Percentiles rank a stretch among this genome's conserved stretches.
phyloP scores from a whole-genome alignment of 2,329 filamentous ascomycete genomes.

The Neopestalotiopsis clavispora region DNA sequence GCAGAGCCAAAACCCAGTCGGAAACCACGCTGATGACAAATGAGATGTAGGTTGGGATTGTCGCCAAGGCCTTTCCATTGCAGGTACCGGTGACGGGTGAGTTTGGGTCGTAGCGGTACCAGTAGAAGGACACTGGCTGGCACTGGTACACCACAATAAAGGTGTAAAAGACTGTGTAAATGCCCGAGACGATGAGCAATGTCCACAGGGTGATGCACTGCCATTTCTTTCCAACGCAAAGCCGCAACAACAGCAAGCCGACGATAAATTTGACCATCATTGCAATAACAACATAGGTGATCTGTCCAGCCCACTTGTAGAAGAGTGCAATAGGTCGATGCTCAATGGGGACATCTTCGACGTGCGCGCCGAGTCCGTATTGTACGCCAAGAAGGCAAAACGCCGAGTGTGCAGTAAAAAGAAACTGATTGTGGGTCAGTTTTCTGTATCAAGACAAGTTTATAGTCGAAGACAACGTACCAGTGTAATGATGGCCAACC shows the following conservation, averaged over 20 bases:
- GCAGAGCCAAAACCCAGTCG: constrained; percentile 13
- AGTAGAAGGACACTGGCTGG: constrained; percentile 17
- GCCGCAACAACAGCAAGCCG: constrained; percentile 16
- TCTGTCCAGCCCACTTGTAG: constrained; percentile 19
- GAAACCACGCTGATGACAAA: constrained; percentile 17
- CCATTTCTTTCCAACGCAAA: constrained; percentile 16
- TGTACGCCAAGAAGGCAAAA: constrained; percentile 20
- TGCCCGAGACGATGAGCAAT: constrained; percentile 11
- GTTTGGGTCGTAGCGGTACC: constrained; percentile 18
- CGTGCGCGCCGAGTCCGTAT: constrained; percentile 18
- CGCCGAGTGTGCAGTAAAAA: constrained; percentile 14
- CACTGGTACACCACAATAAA: constrained; percentile 20
- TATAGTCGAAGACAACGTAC: constrained; percentile 5
- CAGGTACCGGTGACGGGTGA: constrained; percentile 16
- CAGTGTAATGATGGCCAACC: constrained; percentile 17
- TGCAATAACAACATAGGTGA: constrained; percentile 16
- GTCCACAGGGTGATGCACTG: constrained; percentile 17
- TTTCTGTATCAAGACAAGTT: background rate
- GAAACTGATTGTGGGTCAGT: background rate
- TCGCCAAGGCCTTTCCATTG: background rate
- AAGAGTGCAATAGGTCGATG: constrained; percentile 16
- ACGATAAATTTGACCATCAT: constrained; percentile 18
- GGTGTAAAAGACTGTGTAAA: constrained; percentile 15
- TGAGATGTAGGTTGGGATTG: constrained; percentile 13
- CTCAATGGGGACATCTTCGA: constrained; percentile 12